Conservation (phyloP, 805 yeast species). For the Myxozyma kluyveri region DNA sequence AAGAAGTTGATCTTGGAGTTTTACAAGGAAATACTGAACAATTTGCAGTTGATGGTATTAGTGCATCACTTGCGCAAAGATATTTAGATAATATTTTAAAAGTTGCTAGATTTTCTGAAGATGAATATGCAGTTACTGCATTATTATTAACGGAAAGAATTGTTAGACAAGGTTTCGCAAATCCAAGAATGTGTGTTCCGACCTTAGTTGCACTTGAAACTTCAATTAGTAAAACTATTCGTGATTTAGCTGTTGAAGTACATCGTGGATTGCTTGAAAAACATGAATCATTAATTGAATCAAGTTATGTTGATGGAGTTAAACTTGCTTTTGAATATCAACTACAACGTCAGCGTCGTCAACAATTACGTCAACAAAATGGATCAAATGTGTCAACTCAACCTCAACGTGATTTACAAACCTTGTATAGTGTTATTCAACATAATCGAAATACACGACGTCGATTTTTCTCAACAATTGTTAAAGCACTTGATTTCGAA, state of each 20-base stretch:
- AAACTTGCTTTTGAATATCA: constrained; percentile 52
- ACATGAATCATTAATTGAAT: constrained; percentile 68
- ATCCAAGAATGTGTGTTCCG: constrained; percentile 62
- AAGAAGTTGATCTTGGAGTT: constrained; percentile 48
- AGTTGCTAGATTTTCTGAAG: constrained; percentile 49
- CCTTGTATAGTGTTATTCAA: constrained; percentile 46
- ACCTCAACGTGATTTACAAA: constrained; percentile 41
- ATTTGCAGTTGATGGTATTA: constrained; percentile 60
- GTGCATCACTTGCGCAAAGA: constrained; percentile 68
- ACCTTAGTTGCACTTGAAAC: constrained; percentile 69
- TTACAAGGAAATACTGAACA: constrained; percentile 55
- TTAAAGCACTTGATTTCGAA: constrained; percentile 17
- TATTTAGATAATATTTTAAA: constrained; percentile 50
- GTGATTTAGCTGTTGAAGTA: constrained; percentile 50
- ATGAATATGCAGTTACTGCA: constrained; percentile 50
- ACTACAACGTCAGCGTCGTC: constrained; percentile 14
- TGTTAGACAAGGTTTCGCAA: constrained; percentile 65
- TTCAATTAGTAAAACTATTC: constrained; percentile 46
- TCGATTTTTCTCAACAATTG: constrained; percentile 39
- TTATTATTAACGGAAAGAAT: constrained; percentile 55
- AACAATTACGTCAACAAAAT: too few relatives aligned
- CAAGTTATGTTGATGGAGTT: constrained; percentile 63
- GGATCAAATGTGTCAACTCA: neutral
- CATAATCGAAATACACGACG: constrained; percentile 43
- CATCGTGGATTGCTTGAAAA: constrained; percentile 59